Conservation (phyloP, 306 rosid species). For the Inga oerstediana region DNA sequence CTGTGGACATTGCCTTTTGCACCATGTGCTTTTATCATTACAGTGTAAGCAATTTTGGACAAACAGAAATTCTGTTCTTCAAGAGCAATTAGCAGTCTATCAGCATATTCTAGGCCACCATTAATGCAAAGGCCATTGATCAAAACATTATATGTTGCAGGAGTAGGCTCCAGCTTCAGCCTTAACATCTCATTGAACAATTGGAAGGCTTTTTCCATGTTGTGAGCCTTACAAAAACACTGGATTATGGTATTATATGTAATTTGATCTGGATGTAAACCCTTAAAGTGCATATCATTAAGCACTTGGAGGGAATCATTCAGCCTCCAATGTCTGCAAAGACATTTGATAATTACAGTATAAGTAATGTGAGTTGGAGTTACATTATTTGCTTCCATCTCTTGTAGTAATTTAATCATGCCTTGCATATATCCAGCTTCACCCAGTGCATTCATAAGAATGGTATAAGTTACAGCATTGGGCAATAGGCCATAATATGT, state of each 20-base stretch:
- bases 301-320: conserved; percentile 17
- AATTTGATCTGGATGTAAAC: conserved; percentile 22
- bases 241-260: conserved; percentile 39
- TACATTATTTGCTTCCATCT: conserved; percentile 6
- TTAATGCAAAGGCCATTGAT: conserved; percentile 54
- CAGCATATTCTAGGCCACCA: conserved; percentile 58
- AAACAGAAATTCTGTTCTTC: conserved; percentile 13
- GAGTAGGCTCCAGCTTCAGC: conserved; percentile 40
- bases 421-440: neutral
- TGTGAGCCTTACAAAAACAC: conserved; percentile 49
- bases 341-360: conserved; percentile 13
- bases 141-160: conserved; percentile 38
- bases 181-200: conserved; percentile 51
- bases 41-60: conserved; percentile 16
- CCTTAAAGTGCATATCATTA: neutral
- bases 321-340: conserved; percentile 18
- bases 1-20: conserved; percentile 5
- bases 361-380: conserved; percentile 3
- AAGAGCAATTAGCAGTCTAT: conserved; percentile 14
- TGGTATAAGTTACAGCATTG: conserved; percentile 5
- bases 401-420: neutral
- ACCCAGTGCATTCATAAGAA: conserved; percentile 14
- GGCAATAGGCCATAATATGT: neutral
- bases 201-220: conserved; percentile 49
- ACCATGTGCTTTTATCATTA: conserved; percentile 18